Evolutionary conservation across 805 yeast species (phyloP).

Genomic region (Saccharomycopsis fodiens): DNA sequence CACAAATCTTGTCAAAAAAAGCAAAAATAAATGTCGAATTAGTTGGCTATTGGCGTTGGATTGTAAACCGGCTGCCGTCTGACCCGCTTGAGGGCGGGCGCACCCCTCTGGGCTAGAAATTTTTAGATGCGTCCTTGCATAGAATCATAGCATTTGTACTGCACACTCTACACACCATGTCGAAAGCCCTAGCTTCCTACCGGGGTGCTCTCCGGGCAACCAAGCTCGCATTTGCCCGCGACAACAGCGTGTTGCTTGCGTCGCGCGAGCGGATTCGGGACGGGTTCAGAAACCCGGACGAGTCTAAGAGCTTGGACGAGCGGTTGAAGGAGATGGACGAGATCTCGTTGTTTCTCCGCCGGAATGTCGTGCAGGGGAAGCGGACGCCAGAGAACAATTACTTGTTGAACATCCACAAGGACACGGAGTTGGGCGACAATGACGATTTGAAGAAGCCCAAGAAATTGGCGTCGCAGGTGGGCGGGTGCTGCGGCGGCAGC

Average conservation of each 20-base stretch:
- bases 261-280: conserved; percentile 53
- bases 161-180: background rate
- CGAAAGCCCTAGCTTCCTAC: conserved; percentile 31
- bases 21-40: no score
- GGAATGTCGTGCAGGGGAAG: conserved; percentile 84
- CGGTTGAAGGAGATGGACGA: conserved; percentile 54
- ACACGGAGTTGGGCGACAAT: conserved; percentile 88
- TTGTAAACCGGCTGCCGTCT: no score
- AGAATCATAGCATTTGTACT: no score
- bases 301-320: conserved; percentile 39
- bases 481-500: conserved; percentile 49
- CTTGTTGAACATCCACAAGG: conserved; percentile 60
- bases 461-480: conserved; percentile 41
- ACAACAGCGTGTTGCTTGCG: conserved; percentile 41
- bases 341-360: conserved; percentile 59
- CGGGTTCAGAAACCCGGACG: conserved; percentile 45
- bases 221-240: conserved; percentile 30
- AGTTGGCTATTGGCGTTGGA: no score
- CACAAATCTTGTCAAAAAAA: no score
- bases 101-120: no score
- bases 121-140: no score
- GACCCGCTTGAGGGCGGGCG: no score
- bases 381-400: conserved; percentile 31
- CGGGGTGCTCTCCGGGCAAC: conserved; percentile 49
- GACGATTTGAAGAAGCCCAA: conserved; percentile 56